A percentile compares a stretch with the other conserved stretches of the same genome.
Evolutionary conservation across 2,329 filamentous ascomycete species (phyloP).

Genomic region (Diaporthe sp.): DNA sequence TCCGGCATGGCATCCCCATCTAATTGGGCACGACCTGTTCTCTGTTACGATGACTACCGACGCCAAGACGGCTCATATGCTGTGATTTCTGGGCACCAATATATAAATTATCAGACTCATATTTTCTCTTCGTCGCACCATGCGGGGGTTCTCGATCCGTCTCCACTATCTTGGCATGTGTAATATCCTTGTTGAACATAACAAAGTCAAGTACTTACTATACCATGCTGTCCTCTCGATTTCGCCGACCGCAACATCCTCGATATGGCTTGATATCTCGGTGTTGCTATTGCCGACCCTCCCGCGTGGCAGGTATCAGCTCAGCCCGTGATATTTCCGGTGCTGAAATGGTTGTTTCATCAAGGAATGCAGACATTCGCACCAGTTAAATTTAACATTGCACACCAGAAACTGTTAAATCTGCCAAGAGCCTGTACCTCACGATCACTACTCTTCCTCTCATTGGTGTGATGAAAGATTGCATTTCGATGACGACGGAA

Average conservation of each 20-base stretch:
- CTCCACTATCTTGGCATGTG: not conserved
- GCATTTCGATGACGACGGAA: too few relatives aligned
- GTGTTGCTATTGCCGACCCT: slow-evolving; percentile 34
- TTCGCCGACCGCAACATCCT: not conserved
- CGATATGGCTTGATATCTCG: not conserved
- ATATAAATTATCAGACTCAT: not conserved
- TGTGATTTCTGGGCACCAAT: not conserved
- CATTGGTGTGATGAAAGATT: too few relatives aligned
- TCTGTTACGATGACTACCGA: not conserved
- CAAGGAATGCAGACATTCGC: too few relatives aligned
- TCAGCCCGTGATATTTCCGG: not conserved
- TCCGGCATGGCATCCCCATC: not conserved
- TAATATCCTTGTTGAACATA: not conserved
- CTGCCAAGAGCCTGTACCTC: too few relatives aligned
- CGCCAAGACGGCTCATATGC: not conserved
- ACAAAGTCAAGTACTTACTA: not conserved
- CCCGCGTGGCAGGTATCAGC: not conserved
- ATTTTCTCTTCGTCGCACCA: not conserved
- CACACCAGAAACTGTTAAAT: too few relatives aligned
- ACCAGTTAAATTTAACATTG: too few relatives aligned
- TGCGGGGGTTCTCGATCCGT: slow-evolving; percentile 13
- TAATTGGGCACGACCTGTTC: slow-evolving; percentile 4
- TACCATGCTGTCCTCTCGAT: not conserved
- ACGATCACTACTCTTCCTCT: too few relatives aligned
- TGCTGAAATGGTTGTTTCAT: not conserved